Evolutionary conservation across 495 filamentous ascomycete species (phyloP).

Genomic region (Apiosordaria backusii): DNA sequence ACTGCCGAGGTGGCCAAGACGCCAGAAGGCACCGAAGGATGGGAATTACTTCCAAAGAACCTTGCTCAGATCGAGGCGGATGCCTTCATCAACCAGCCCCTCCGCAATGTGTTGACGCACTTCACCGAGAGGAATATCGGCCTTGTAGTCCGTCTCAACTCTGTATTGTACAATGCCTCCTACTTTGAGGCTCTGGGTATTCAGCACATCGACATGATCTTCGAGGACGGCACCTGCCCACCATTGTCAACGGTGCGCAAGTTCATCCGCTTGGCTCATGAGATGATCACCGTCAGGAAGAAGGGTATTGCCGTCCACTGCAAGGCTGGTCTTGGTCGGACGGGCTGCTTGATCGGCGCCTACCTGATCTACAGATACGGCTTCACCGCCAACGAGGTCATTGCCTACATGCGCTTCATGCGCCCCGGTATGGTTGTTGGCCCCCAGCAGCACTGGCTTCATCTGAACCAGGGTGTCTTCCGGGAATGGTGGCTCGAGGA

Average conservation of each 20-base stretch:
- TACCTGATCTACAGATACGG: constrained; percentile 97
- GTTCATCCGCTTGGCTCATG: constrained; percentile 92
- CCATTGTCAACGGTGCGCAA: constrained; percentile 77
- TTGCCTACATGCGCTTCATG: constrained; percentile 99
- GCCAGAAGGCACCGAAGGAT: constrained; percentile 64
- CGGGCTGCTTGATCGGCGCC: constrained; percentile 89
- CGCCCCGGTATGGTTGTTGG: constrained; percentile 98
- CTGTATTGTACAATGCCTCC: constrained; percentile 87
- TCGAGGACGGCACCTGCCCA: constrained; percentile 96
- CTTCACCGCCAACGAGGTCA: constrained; percentile 98
- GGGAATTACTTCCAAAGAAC: constrained; percentile 65
- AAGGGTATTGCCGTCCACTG: constrained; percentile 95
- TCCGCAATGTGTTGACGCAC: constrained; percentile 92
- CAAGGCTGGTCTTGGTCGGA: constrained; percentile 95
- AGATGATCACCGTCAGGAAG: constrained; percentile 83
- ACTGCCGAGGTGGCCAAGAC: constrained; percentile 69
- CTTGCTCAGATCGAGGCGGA: constrained; percentile 60
- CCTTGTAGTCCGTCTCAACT: constrained; percentile 92
- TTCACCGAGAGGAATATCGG: constrained; percentile 84
- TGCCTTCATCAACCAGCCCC: constrained; percentile 66
- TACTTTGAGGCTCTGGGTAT: constrained; percentile 96
- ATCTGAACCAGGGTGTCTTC: constrained; percentile 94
- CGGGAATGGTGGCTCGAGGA: constrained; percentile 98
- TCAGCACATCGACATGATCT: constrained; percentile 97
- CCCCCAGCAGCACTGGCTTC: constrained; percentile 99